Base-by-base conservation (phyloP, 2,329 filamentous ascomycete genomes). In the Trichoderma lentiforme region DNA sequence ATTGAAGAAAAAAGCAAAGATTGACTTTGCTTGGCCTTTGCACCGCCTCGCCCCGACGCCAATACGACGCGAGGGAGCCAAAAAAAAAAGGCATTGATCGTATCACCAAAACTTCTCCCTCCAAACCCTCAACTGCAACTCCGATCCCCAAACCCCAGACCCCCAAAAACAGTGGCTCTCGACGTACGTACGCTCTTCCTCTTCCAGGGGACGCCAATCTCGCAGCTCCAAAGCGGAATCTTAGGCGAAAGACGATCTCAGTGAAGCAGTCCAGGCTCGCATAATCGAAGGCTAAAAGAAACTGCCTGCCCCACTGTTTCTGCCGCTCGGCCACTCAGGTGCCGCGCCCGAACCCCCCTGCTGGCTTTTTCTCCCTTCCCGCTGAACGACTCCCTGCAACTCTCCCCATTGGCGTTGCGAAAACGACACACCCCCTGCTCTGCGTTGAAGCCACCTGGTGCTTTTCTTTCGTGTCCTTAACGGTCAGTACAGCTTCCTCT, bases 401-500 rank as follows among this genome's bases (percentile, higher is more conserved):
- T 76, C 74, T 74, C 76, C 76, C 75, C 76, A 74, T 75, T 76
- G 77, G 75, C 75, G 68, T 67, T 65, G 53, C 71, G 36, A 70
- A 64, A 74, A 75, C 75, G 76, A 73, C 72, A 65, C 73, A 76
- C 75, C 77, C 76, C 76, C 69, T 72, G 72, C 72, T 69, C 57
- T 73, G 72, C 58, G 72, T 78, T 79, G 73, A 77, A 79, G 78
- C 78, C 78, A 79, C 78, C 77, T 79, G 78, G 78, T 79, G 76
- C 79, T 73, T 79, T 79, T 61, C 76, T 72, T 71, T 72, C 68
- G 68, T 63, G 68, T 64, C 68, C 68, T 64, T 15, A 63, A 63
- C 68, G 34, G 68, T 39, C 47, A 18, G 34, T 56, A 63, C 56
- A 26, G 39, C 36, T 26, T 47, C 18, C 14, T 56, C 21, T 53